These are phyloP conservation scores for Mycena maculata DNA, from an alignment of 768 basidiomycete genomes.

Conservation along the genomic window DNA sequence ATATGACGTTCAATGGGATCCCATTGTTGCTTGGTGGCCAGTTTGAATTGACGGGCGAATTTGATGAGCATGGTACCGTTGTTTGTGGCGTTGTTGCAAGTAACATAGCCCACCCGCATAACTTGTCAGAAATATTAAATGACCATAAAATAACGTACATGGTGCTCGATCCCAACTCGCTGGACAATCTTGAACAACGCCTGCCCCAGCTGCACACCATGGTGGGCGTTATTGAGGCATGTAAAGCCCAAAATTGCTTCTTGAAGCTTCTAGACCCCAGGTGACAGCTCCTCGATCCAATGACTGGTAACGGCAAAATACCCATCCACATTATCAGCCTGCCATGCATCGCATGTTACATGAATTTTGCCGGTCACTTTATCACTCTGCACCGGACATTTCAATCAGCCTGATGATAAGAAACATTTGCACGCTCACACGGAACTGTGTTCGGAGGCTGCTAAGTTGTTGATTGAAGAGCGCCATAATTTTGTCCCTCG, in stretches of 20 bases:
- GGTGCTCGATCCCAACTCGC: constrained; percentile 42
- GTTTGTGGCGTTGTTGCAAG: background rate
- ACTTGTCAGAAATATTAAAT: background rate
- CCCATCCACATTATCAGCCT: constrained; percentile 48
- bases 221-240: constrained; percentile 28
- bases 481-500: constrained; percentile 39
- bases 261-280: constrained; percentile 41
- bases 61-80: constrained; percentile 3
- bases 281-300: constrained; percentile 41
- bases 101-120: background rate
- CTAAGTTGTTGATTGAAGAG: constrained; percentile 32
- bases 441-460: background rate
- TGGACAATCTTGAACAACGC: constrained; percentile 45
- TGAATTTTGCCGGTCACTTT: constrained; percentile 38
- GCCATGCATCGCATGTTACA: constrained; percentile 54
- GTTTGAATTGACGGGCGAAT: background rate
- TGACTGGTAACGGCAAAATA: constrained; percentile 52
- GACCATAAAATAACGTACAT: constrained; percentile 36
- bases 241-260: constrained; percentile 20
- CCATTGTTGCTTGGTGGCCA: background rate
- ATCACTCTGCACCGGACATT: constrained; percentile 21
- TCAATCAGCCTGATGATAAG: background rate
- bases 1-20: constrained; percentile 3
- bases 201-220: constrained; percentile 46
- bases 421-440: background rate